Conservation (phyloP, 2,329 filamentous ascomycete species). For the Sporothrix phasma region DNA sequence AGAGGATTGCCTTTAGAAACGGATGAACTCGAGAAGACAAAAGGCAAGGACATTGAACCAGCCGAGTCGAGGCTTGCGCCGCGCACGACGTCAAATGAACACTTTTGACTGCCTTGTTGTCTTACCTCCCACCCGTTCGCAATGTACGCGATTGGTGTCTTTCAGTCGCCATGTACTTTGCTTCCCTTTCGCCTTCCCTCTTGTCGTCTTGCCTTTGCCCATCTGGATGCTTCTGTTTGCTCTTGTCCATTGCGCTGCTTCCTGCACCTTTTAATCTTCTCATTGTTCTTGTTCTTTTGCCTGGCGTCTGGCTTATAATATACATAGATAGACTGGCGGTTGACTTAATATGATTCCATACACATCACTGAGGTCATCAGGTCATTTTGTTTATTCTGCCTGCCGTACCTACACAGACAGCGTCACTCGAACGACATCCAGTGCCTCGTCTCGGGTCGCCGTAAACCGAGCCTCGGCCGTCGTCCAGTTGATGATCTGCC, state of each 20-base stretch:
- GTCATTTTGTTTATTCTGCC: background rate
- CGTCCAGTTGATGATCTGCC: slow-evolving; percentile 72
- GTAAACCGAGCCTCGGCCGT: slow-evolving; percentile 53
- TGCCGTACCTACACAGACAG: slow-evolving; percentile 1
- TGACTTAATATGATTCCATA: background rate
- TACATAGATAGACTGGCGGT: slow-evolving; percentile 7
- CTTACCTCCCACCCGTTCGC: background rate
- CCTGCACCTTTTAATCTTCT: no score
- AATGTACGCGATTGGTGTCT: background rate
- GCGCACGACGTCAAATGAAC: background rate
- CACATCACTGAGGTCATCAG: no score
- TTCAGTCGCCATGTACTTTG: background rate
- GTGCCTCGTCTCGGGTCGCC: slow-evolving; percentile 36
- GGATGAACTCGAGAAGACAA: background rate
- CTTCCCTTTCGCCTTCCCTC: background rate
- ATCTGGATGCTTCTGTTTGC: background rate
- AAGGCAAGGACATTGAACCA: background rate
- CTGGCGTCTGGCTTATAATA: slow-evolving; percentile 11
- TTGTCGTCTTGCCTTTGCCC: background rate
- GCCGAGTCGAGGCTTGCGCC: background rate
- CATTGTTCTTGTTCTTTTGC: background rate
- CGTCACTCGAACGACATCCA: slow-evolving; percentile 31
- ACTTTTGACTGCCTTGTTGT: background rate
- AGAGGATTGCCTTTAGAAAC: background rate
- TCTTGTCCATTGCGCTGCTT: background rate